Base-by-base conservation (phyloP, 345 rosid species). In the Citrus australasica region DNA sequence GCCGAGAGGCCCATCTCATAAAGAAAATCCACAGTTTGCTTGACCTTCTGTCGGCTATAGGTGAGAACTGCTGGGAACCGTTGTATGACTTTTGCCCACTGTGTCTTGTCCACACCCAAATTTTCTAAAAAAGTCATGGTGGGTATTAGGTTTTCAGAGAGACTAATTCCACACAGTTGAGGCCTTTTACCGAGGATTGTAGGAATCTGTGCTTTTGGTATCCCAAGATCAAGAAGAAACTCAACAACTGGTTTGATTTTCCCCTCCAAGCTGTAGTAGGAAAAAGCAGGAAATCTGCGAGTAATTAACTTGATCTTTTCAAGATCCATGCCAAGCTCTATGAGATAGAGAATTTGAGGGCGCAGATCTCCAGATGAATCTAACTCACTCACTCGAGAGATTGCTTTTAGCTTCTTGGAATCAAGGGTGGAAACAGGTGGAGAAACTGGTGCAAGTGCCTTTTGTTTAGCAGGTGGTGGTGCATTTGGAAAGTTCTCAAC, bases 161-260 rank as follows among this genome's bases (percentile, higher is more conserved):
- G 81, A 83, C 98, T 95, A 35, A 93, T 89, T 76, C 98, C 98
- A 62, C 97, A 93, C 1, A 95, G 77, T 79, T 95, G 98, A 56
- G 98, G 98, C 64, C 98, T 88, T 86, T 90, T 95, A 71, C 80
- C 74, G 61, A 95, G 87, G 77, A 93, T 90, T 42, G 79, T 79
- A 0, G 90, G 86, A 75, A 95, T 88, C 35, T 89, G 86, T 58
- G 94, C 87, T 69, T 90, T 93, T 7, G 94, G 84, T 13, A 95
- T 80, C 9, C 98, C 98, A 17, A 93, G 95, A 82, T 88, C 86
- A 58, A 95, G 85, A 73, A 95, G 94, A 76, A 95, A 95, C 68
- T 95, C 93, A 2, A 95, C 94, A n/a, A 88, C 81, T 0, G 98
- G 98, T 86, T 89, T 95, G 84, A 95, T 90, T 79, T 95, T 93